Base-by-base conservation (phyloP, 495 filamentous ascomycete species). In the Rostrohypoxylon terebratum region DNA sequence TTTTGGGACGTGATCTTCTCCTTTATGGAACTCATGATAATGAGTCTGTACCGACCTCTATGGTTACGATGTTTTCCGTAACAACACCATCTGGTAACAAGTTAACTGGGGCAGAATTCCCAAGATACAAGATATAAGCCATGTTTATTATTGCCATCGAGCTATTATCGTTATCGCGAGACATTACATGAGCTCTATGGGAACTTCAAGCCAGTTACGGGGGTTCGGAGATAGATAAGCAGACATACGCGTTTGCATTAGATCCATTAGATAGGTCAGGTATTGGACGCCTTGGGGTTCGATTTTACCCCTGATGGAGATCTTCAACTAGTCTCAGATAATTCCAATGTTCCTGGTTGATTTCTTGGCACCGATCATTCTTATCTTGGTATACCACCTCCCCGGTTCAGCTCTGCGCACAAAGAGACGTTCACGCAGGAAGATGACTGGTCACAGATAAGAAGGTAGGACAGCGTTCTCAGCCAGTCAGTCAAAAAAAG, bases 181-280 rank as follows among this genome's bases (percentile, higher is more conserved):
- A 28, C 18, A 38, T 14, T 13, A 28, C 10, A 23, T 9, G 55
- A 54, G 16, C 16, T 34, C 34, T 54, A 58, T 34, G 23, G 23
- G 10, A 2, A 51, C 48, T 42, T 59, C 21, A 44, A 28, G 40
- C 59, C 65, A 61, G 20, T 69, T 62, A 51, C 71, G 71, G 71
- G 25, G 71, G 66, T 73, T 73, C 71, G 66, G 66, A 55, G 31
- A 20, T 44, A 73, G 70, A 73, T 73, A 73, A 73, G 70, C 70
- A 34, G 34, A 16, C 36, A 50, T 51, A 57, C 1, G 45, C 8
- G 25, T 63, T 21, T 13, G n/a, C 36, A 44, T 45, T 36, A 40
- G 28, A 40, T 9, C 10, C 36, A 44, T 45, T 36, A 40, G 28
- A 50, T 9, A 59, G 47, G 44, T 18, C 4, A 59, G 47, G 44